These are phyloP conservation scores for Backusella sp. DNA, from an alignment of 192 early-diverging fungal genomes.

Conservation along the genomic window DNA sequence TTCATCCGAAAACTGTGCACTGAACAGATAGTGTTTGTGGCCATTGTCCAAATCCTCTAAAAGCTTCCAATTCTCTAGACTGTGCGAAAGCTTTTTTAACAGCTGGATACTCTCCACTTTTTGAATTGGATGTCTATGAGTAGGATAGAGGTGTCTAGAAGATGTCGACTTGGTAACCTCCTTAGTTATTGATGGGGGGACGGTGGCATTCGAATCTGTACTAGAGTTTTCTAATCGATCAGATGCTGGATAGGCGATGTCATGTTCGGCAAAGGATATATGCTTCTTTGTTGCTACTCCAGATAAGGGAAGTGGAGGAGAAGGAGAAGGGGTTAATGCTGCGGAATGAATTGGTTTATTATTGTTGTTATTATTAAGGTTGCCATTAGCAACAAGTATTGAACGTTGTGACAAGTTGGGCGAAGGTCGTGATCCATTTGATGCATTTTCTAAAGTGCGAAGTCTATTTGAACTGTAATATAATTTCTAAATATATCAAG, in stretches of 20 bases:
- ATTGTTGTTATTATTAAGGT: background rate
- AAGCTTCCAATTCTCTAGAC: constrained; percentile 41
- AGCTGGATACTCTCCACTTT: constrained; percentile 19
- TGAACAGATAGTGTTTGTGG: constrained; percentile 41
- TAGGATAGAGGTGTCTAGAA: constrained; percentile 10
- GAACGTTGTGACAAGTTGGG: constrained; percentile 15
- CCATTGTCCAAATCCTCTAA: constrained; percentile 37
- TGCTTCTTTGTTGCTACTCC: constrained; percentile 20
- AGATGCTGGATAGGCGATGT: constrained; percentile 21
- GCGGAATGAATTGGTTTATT: background rate
- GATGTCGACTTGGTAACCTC: background rate
- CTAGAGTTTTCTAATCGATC: background rate
- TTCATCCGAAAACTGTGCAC: constrained; percentile 24
- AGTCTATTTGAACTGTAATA: background rate
- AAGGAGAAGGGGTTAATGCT: background rate
- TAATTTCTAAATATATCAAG: constrained; percentile 6
- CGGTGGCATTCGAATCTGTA: background rate
- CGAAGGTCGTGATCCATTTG: constrained; percentile 6
- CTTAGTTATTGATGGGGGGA: background rate
- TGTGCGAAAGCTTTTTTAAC: constrained; percentile 41
- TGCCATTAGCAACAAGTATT: constrained; percentile 8
- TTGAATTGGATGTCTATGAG: constrained; percentile 19
- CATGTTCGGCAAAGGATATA: constrained; percentile 34
- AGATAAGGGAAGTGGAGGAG: background rate
- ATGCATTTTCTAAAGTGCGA: constrained; percentile 4